Base-by-base conservation (phyloP, 2,329 filamentous ascomycete genomes). In the Fusarium papillatum region DNA sequence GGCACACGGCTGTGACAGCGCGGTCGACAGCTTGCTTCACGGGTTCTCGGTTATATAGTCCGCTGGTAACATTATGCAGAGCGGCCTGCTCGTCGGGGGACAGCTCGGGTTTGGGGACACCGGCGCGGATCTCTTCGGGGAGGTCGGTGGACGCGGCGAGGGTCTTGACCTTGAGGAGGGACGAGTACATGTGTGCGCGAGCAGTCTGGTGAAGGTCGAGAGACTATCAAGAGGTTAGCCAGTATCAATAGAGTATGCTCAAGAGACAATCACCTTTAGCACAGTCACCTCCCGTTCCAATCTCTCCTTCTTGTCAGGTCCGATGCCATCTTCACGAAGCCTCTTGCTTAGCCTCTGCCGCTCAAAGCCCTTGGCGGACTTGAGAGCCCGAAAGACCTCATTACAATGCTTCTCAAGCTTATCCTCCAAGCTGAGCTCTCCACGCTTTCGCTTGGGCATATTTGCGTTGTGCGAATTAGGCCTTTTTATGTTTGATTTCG, bases 311-410 rank as follows among this genome's bases (percentile, higher is more conserved):
- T 92, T 91, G 55, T 88, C 88, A 11, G 84, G 75, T 3, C 83
- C 81, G 19, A 84, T 78, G 64, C 85, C 87, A 64, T 85, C 84
- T 34, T 90, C 89, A 62, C 84, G 87, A 17, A 90, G 82, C 50
- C 88, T 86, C 82, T 91, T 93, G 72, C 93, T 89, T 71, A 94
- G 88, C 75, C 95, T 94, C 84, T 96, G 95, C 57, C 94, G 89
- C 86, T 96, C 94, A 80, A 95, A 93, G 59, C 93, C 92, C 81
- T 94, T 95, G 68, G 92, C 93, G 14, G 88, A 87, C 83, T 95
- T 95, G 71, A 96, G 87, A 1, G 93, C 93, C 69, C 91, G 89
- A 72, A 89, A 88, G 11, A 96, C 86, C 41, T 92, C 88, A 80
- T 90, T 91, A 74, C 89, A 87, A 78, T 88, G 86, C 76, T 90